Evolutionary conservation across 2,329 filamentous ascomycete species (phyloP).

Genomic region (Metarhizium album): DNA sequence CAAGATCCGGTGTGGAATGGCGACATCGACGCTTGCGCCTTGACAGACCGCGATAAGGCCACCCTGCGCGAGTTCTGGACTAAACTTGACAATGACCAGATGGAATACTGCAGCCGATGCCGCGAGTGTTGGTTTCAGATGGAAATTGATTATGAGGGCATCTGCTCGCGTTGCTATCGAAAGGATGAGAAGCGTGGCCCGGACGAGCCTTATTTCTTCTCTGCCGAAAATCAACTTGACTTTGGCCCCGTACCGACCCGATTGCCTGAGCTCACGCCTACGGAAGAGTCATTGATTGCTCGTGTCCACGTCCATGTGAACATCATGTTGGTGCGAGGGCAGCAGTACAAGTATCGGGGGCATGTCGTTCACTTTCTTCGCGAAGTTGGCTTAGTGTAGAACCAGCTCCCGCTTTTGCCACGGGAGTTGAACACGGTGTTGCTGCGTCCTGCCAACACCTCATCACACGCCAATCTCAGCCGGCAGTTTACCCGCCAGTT

Average conservation of each 20-base stretch:
- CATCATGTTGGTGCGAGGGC: neutral
- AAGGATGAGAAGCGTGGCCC: slow-evolving; percentile 3
- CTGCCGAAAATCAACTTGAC: neutral
- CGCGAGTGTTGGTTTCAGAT: slow-evolving; percentile 1
- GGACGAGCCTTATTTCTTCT: slow-evolving; percentile 2
- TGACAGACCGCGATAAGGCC: slow-evolving; percentile 2
- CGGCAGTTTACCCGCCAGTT: slow-evolving; percentile 5
- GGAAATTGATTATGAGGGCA: slow-evolving; percentile 2
- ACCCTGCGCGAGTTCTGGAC: slow-evolving; percentile 2
- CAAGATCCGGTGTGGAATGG: slow-evolving; percentile 6
- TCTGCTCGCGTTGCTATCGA: slow-evolving; percentile 2
- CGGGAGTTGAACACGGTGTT: slow-evolving; percentile 5
- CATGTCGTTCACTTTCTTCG: slow-evolving; percentile 8
- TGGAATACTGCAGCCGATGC: slow-evolving; percentile 1
- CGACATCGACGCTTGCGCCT: slow-evolving; percentile 3
- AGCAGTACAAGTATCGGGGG: slow-evolving; percentile 7
- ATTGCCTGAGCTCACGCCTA: neutral
- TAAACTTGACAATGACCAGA: neutral
- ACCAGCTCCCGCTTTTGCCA: slow-evolving; percentile 5
- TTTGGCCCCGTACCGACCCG: neutral
- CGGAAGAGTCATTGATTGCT: neutral
- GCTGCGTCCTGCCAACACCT: slow-evolving; percentile 5
- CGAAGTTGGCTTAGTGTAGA: slow-evolving; percentile 6
- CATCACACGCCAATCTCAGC: slow-evolving; percentile 1
- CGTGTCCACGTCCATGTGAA: neutral